Percentiles rank a stretch among this genome's conserved stretches.
Evolutionary conservation across 352 stramenopile species (phyloP).

Genomic region (Phytopythium cucurbitacearum): DNA sequence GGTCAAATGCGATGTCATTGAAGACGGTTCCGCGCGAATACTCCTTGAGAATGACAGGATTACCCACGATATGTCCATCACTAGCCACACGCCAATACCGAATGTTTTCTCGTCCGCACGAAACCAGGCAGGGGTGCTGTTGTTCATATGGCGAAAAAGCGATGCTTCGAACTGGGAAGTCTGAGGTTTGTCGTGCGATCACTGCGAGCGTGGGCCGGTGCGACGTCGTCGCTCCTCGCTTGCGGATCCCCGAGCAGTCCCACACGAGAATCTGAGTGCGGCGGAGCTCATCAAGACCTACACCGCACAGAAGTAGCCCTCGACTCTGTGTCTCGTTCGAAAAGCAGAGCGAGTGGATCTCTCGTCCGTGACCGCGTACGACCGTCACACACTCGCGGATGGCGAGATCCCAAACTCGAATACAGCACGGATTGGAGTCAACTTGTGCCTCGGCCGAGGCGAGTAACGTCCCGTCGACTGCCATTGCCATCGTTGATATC

Average conservation of each 20-base stretch:
- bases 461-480: slow-evolving; percentile 32
- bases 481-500: slow-evolving; percentile 38
- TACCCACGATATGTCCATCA: slow-evolving; percentile 60
- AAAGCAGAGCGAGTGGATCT: slow-evolving; percentile 48
- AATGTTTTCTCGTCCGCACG: slow-evolving; percentile 90
- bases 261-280: slow-evolving; percentile 78
- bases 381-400: slow-evolving; percentile 38
- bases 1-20: slow-evolving; percentile 84
- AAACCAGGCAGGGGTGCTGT: slow-evolving; percentile 58
- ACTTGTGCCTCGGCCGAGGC: slow-evolving; percentile 39
- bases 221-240: neutral
- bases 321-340: slow-evolving; percentile 18
- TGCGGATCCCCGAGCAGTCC: slow-evolving; percentile 39
- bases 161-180: slow-evolving; percentile 72
- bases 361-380: slow-evolving; percentile 41
- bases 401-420: slow-evolving; percentile 56
- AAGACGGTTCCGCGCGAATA: slow-evolving; percentile 85
- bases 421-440: slow-evolving; percentile 16
- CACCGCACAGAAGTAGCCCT: slow-evolving; percentile 38
- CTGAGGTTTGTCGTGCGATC: slow-evolving; percentile 80
- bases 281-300: slow-evolving; percentile 56
- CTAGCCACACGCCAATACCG: slow-evolving; percentile 83
- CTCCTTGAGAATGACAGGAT: slow-evolving; percentile 85
- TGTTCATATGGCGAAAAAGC: slow-evolving; percentile 84
- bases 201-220: slow-evolving; percentile 19